Evolutionary conservation across 2,329 filamentous ascomycete species (phyloP).

Genomic region (Penicillium sp.): DNA sequence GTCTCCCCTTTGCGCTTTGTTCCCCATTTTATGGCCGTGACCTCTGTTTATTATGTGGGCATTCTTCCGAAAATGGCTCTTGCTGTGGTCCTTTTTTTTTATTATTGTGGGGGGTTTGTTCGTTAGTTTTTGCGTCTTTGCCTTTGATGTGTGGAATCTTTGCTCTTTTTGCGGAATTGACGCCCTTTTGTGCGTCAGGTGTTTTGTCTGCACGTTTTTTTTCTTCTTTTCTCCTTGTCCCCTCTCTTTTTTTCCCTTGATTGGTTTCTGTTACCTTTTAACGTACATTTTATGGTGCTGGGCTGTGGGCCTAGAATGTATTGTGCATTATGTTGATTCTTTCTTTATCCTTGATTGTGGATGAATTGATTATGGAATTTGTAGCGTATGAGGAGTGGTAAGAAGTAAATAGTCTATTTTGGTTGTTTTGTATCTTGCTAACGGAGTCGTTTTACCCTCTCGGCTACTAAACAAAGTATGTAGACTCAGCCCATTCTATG

Average conservation of each 20-base stretch:
- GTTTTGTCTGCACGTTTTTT: constrained; percentile 23
- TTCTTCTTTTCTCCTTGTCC: constrained; percentile 14
- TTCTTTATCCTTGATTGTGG: no score
- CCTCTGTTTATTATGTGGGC: constrained; percentile 17
- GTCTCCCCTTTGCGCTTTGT: constrained; percentile 16
- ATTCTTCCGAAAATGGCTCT: constrained; percentile 30
- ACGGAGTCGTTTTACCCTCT: no score
- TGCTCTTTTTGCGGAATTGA: constrained; percentile 17
- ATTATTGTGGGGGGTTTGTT: constrained; percentile 12
- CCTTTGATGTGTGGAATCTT: constrained; percentile 20
- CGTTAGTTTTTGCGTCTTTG: constrained; percentile 24
- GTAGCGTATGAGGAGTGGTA: background rate
- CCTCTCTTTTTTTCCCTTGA: constrained; percentile 6
- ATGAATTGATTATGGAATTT: no score
- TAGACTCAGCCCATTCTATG: no score
- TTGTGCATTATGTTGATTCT: constrained; percentile 18
- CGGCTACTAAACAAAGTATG: no score
- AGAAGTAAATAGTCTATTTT: background rate
- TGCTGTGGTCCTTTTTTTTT: constrained; percentile 12
- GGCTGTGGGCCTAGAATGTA: constrained; percentile 20
- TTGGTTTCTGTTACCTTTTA: constrained; percentile 14
- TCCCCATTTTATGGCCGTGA: background rate
- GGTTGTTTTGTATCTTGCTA: background rate
- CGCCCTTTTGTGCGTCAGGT: constrained; percentile 18
- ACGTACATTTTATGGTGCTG: constrained; percentile 30